A percentile compares a stretch with the other conserved stretches of the same genome.
Conservation (phyloP, 208 protist genomes). For the Angomonas deanei region DNA sequence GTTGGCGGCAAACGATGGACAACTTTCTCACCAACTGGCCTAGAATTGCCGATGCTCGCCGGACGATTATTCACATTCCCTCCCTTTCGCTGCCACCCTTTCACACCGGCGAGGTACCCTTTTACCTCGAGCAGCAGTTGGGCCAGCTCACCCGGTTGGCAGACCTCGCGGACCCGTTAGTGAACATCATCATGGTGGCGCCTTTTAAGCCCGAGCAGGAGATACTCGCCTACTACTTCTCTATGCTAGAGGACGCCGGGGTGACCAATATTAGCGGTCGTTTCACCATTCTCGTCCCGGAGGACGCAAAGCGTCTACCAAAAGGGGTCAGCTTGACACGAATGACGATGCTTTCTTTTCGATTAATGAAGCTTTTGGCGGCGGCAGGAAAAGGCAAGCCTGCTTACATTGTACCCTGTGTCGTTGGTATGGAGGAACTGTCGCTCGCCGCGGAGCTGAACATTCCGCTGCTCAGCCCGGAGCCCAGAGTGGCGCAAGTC, state of each 20-base stretch:
- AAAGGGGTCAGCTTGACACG: constrained; percentile 72
- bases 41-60: constrained; percentile 38
- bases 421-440: constrained; percentile 86
- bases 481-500: constrained; percentile 68
- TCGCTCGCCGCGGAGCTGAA: constrained; percentile 73
- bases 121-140: constrained; percentile 68
- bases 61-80: constrained; percentile 81
- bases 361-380: constrained; percentile 78
- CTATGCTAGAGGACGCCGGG: constrained; percentile 60
- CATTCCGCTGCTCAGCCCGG: constrained; percentile 74
- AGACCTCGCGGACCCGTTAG: constrained; percentile 74
- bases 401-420: constrained; percentile 80
- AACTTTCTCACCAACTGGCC: constrained; percentile 67
- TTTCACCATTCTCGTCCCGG: constrained; percentile 75
- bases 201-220: constrained; percentile 75
- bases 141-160: constrained; percentile 78
- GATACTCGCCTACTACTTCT: constrained; percentile 74
- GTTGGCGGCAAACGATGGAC: constrained; percentile 83
- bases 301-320: constrained; percentile 64
- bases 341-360: constrained; percentile 58
- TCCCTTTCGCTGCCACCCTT: constrained; percentile 80
- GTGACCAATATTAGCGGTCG: constrained; percentile 47
- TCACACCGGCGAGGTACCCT: constrained; percentile 73
- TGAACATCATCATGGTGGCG: constrained; percentile 75
- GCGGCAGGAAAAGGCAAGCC: constrained; percentile 52